Percentiles rank a stretch among this genome's conserved stretches.
Evolutionary conservation across 176 grass and related monocot species (phyloP).

Genomic region (Aegilops umbellulata): DNA sequence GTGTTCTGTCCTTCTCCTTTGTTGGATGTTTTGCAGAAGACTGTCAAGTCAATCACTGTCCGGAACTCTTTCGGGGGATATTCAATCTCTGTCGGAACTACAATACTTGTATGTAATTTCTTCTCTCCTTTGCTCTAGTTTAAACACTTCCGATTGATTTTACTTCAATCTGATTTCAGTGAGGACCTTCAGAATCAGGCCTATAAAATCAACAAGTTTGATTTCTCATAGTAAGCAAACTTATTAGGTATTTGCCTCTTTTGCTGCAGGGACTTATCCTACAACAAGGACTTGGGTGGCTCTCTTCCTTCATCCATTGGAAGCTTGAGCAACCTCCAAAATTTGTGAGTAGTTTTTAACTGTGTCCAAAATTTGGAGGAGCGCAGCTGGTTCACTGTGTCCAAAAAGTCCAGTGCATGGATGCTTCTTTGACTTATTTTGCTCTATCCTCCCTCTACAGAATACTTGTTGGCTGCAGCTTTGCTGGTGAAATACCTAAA

Average conservation of each 20-base stretch:
- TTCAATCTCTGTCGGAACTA: conserved; percentile 51
- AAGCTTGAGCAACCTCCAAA: conserved; percentile 59
- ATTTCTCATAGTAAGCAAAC: neutral
- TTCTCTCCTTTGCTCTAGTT: neutral
- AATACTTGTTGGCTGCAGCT: conserved; percentile 77
- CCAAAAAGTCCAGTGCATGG: neutral
- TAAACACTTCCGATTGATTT: neutral
- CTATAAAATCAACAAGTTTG: neutral
- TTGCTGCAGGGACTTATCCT: conserved; percentile 71
- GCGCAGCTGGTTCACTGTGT: no score
- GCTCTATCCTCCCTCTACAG: conserved; percentile 34
- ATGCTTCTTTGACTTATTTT: neutral
- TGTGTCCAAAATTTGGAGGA: neutral
- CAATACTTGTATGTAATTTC: conserved; percentile 48
- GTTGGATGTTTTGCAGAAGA: conserved; percentile 40
- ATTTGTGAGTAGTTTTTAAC: conserved; percentile 37
- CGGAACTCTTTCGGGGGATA: conserved; percentile 73
- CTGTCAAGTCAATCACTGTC: conserved; percentile 60
- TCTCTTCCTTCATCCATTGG: conserved; percentile 57
- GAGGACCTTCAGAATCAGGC: neutral
- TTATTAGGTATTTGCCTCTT: neutral
- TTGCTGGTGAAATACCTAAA: conserved; percentile 69
- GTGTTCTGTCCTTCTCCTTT: neutral
- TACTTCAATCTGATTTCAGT: neutral
- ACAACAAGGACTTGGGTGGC: conserved; percentile 63